Base-by-base conservation (phyloP, 306 rosid genomes). In the Prunus mume region DNA sequence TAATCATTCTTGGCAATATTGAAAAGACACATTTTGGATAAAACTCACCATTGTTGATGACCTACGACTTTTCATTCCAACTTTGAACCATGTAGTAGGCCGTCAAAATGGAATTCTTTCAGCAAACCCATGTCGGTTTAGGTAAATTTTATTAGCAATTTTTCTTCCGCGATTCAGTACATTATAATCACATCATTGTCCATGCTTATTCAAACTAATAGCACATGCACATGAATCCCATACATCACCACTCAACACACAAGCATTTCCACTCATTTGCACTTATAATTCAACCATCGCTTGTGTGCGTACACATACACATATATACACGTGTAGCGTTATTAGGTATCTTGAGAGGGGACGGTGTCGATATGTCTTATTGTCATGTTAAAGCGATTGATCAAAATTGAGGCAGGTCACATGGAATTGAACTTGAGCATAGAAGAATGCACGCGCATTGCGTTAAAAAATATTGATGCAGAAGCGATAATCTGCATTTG, bases 401-500 rank as follows among this genome's bases (percentile, higher is more conserved):
- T 17, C 9, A 45, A 51, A 66, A 20, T 7, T 17, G 54, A 57
- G 72, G 66, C 58, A 71, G 41, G 76, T 76, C 84, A 76, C 87
- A 77, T 76, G 69, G 49, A 65, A 18, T 24, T 9, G 43, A 24
- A 38, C 43, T 43, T 18, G 64, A 65, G 18, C 24, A 30, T 3
- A 34, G 7, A 18, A 12, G 6, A 18, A 14, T 10, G 54, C 43
- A 49, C n/a, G 32, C 76, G 58, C 54, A 61, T 76, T 62, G 64
- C 27, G 79, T 52, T 76, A 80, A 84, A 79, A 77, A 41, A 76
- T 69, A 76, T 74, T 66, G 15, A 80, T 80, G 74, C 62, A 77
- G 77, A 84, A 80, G 50, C 74, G 79, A 76, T 80, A 65, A 65
- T 69, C 74, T 79, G 75, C 65, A 79, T 79, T 82, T 79, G 82